Conservation (phyloP, 2,329 filamentous ascomycete genomes). For the Apiospora malaysiana region DNA sequence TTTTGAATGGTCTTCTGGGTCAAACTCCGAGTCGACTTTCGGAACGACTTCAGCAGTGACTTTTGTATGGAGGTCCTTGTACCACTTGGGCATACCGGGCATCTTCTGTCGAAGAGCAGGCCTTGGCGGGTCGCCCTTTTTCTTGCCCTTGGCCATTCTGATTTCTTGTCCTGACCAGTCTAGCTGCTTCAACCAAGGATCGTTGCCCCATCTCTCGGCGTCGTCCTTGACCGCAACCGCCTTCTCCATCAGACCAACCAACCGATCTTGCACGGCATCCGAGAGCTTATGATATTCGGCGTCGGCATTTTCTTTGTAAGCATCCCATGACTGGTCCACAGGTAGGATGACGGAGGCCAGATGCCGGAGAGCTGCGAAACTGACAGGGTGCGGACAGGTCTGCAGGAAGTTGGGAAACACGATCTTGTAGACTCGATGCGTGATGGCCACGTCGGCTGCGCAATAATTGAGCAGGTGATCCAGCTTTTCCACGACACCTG, state of each 20-base stretch:
- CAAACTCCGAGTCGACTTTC: no score
- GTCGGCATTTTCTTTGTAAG: constrained; percentile 84
- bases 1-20: no score
- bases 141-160: constrained; percentile 89
- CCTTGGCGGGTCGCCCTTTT: constrained; percentile 79
- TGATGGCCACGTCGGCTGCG: constrained; percentile 90
- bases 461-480: constrained; percentile 92
- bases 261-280: constrained; percentile 76
- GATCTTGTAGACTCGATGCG: constrained; percentile 90
- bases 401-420: constrained; percentile 90
- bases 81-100: constrained; percentile 95
- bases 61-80: constrained; percentile 71
- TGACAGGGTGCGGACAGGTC: constrained; percentile 94
- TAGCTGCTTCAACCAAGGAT: constrained; percentile 91
- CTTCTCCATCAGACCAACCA: constrained; percentile 76
- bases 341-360: constrained; percentile 93
- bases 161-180: constrained; percentile 96
- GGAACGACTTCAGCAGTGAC: constrained; percentile 52
- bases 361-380: constrained; percentile 91
- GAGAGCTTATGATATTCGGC: constrained; percentile 80
- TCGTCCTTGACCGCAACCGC: constrained; percentile 77
- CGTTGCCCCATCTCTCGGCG: constrained; percentile 71
- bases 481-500: constrained; percentile 72
- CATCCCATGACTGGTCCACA: constrained; percentile 85
- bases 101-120: constrained; percentile 87